Evolutionary conservation across 768 basidiomycete genomes (phyloP).

Genomic region (Russula sp.): DNA sequence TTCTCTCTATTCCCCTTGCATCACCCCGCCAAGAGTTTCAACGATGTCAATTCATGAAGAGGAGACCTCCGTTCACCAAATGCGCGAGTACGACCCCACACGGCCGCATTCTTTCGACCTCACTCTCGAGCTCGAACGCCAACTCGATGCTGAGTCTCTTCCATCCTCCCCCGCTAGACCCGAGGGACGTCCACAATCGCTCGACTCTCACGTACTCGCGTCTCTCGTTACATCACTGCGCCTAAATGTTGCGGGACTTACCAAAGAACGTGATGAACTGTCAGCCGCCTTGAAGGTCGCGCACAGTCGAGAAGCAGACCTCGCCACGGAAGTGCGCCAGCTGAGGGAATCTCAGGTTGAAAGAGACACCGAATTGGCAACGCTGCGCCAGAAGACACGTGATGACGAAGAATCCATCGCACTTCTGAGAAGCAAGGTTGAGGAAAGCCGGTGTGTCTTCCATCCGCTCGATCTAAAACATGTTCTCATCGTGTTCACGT

Average conservation of each 20-base stretch:
- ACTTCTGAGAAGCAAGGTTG: constrained; percentile 75
- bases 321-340: constrained; percentile 56
- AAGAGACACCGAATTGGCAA: constrained; percentile 27
- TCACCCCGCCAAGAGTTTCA: not conserved
- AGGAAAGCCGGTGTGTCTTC: constrained; percentile 67
- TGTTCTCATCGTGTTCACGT: constrained; percentile 8
- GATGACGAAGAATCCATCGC: constrained; percentile 76
- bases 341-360: constrained; percentile 57
- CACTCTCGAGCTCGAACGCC: constrained; percentile 70
- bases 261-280: constrained; percentile 69
- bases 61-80: constrained; percentile 14
- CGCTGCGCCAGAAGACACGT: constrained; percentile 32
- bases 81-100: constrained; percentile 26
- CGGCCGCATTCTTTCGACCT: constrained; percentile 54
- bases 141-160: constrained; percentile 61
- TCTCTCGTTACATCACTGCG: constrained; percentile 72
- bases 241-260: constrained; percentile 53
- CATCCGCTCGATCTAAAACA: not conserved
- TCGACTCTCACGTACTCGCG: constrained; percentile 71
- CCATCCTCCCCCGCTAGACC: constrained; percentile 36
- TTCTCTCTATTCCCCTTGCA: not conserved
- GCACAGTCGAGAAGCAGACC: constrained; percentile 49
- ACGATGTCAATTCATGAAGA: constrained; percentile 32
- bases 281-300: constrained; percentile 44
- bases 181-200: constrained; percentile 40